Evolutionary conservation across 305 asterid genomes (phyloP).

Genomic region (Coffea humblotiana): DNA sequence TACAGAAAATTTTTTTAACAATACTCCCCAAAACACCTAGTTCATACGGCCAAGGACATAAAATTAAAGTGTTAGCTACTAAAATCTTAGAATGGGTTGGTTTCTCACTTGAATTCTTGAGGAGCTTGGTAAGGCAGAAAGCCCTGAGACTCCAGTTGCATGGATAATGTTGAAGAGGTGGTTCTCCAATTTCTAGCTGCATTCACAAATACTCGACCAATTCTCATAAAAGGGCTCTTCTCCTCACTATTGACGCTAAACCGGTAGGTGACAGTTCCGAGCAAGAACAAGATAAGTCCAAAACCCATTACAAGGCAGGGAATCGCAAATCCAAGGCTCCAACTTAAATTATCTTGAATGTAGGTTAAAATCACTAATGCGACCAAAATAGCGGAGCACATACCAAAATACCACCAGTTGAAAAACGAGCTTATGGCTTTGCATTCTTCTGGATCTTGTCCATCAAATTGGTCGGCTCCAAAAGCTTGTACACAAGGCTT

Average conservation of each 20-base stretch:
- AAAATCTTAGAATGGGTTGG: background rate
- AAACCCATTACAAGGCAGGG: constrained; percentile 29
- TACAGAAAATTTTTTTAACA: too few relatives aligned
- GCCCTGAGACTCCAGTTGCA: background rate
- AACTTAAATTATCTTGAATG: constrained; percentile 25
- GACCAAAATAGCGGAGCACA: constrained; percentile 33
- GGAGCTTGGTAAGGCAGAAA: background rate
- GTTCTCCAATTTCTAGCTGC: constrained; percentile 20
- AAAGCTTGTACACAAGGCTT: constrained; percentile 66
- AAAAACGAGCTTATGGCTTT: constrained; percentile 55
- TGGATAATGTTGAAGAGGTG: background rate
- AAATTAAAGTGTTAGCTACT: background rate
- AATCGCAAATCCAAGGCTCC: constrained; percentile 64
- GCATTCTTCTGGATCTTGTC: constrained; percentile 37
- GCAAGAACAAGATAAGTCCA: constrained; percentile 4
- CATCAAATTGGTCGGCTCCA: constrained; percentile 65
- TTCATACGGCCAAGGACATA: too few relatives aligned
- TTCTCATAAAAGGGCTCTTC: constrained; percentile 22
- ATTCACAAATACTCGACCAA: background rate
- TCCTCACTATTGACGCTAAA: constrained; percentile 7
- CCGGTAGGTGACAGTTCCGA: constrained; percentile 31
- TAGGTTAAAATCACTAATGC: constrained; percentile 33
- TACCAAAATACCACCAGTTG: constrained; percentile 57
- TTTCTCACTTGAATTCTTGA: background rate
- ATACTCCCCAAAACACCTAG: too few relatives aligned